These are phyloP conservation scores for Cicer bijugum DNA, from an alignment of 306 rosid species.

Conservation along the genomic window DNA sequence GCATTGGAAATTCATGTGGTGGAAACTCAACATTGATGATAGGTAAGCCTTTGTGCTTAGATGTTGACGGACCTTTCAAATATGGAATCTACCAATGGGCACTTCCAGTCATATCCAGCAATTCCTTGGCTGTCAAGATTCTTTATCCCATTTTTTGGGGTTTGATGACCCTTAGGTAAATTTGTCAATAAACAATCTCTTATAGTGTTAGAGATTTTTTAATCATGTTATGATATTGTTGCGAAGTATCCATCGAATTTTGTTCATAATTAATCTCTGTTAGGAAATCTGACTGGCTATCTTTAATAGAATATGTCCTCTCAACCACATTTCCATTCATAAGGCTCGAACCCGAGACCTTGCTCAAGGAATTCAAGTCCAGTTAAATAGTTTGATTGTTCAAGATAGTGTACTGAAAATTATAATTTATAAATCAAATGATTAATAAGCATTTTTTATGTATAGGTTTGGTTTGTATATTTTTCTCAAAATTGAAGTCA, in stretches of 20 bases:
- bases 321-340: too few species aligned
- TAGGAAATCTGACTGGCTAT: too few species aligned
- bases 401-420: not conserved
- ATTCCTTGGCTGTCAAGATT: conserved; percentile 82
- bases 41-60: conserved; percentile 72
- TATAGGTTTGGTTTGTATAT: too few species aligned
- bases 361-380: too few species aligned
- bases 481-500: too few species aligned
- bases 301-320: too few species aligned
- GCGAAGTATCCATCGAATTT: too few species aligned
- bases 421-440: too few species aligned
- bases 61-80: conserved; percentile 71
- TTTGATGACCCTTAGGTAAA: conserved; percentile 91
- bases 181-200: conserved; percentile 8
- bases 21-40: conserved; percentile 56
- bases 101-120: conserved; percentile 96
- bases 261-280: too few species aligned
- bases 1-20: conserved; percentile 57
- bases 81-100: conserved; percentile 97
- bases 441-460: too few species aligned
- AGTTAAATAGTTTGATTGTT: not conserved
- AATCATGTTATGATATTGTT: too few species aligned
- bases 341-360: too few species aligned
- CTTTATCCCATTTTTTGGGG: conserved; percentile 99
- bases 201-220: not conserved